Evolutionary conservation across 2,329 filamentous ascomycete species (phyloP), one percentile per base, ranked within the genome.

Genomic region (Albifimbria verrucaria): DNA sequence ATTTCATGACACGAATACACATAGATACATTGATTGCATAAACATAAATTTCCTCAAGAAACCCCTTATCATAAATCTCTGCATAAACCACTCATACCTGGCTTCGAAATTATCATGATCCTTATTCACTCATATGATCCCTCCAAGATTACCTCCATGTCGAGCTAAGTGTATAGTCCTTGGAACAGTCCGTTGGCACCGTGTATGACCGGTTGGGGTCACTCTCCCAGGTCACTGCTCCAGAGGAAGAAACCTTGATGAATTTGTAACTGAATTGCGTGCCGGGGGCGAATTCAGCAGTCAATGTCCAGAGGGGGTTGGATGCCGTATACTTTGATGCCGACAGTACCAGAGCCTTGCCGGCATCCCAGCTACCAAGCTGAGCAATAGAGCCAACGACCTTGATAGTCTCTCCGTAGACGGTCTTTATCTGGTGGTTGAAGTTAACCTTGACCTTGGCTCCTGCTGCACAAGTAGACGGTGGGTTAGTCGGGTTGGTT

Each of bases 211-310:
- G 58, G 55, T 75, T 74, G 1, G 71, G 69, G 23, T 82, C 82
- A 50, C 72, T 77, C 67, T 87, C 83, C 82, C 82, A 86, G 1
- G 69, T 73, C 5, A 82, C 71, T 0, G 65, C 67, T 0, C 81
- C 80, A 57, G 73, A 69, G 2, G 65, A 65, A 20, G 70, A 71
- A 22, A 82, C 74, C 55, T 77, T 77, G 57, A 87, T 73, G 61
- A 80, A 87, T 66, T 86, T 85, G 64, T 85, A 86, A 65, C 79
- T 60, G 52, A 87, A 76, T 0, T 64, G 68, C 2, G 69, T 73
- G 2, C 80, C 82, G 0, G 80, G 73, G 0, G 77, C 69, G 10
- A 87, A 61, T 17, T 63, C 74, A 42, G 83, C 60, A 0, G 76
- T 79, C 3, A 65, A 68, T n/a, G 68, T 75, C 84, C 84, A 87